Conservation (phyloP, 805 yeast genomes). For the Wickerhamiella alocasiicola region DNA sequence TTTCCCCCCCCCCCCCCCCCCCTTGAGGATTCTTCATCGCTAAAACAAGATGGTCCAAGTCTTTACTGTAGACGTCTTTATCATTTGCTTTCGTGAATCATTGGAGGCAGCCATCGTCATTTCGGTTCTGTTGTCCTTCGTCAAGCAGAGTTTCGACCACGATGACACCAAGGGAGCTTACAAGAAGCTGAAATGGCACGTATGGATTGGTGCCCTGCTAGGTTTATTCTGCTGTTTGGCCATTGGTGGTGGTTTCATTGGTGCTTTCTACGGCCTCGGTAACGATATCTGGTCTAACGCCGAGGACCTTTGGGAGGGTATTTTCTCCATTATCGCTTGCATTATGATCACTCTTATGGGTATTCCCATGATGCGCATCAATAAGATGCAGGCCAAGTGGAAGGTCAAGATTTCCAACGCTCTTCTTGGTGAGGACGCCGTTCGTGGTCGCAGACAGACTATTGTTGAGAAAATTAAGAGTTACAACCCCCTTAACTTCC, state of each 20-base stretch:
- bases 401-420: conserved; percentile 86
- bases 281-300: conserved; percentile 75
- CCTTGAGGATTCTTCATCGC: not conserved
- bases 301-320: conserved; percentile 96
- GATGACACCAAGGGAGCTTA: conserved; percentile 34
- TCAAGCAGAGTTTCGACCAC: conserved; percentile 73
- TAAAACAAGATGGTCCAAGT: conserved; percentile 36
- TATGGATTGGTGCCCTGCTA: conserved; percentile 66
- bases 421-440: conserved; percentile 32
- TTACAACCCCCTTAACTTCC: conserved; percentile 19
- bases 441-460: conserved; percentile 1
- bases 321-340: conserved; percentile 82
- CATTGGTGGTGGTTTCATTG: conserved; percentile 88
- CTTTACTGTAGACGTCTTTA: conserved; percentile 57
- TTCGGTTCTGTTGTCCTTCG: conserved; percentile 81
- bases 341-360: conserved; percentile 88
- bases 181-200: conserved; percentile 57
- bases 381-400: conserved; percentile 97
- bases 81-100: conserved; percentile 86
- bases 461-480: conserved; percentile 14
- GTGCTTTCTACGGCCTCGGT: conserved; percentile 72
- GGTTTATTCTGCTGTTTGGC: conserved; percentile 73
- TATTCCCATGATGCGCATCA: conserved; percentile 87
- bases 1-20: not conserved
- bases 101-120: conserved; percentile 86